Evolutionary conservation across 331 rosid species (phyloP), one percentile per base, ranked within the genome.

Genomic region (Spiraea crenata): DNA sequence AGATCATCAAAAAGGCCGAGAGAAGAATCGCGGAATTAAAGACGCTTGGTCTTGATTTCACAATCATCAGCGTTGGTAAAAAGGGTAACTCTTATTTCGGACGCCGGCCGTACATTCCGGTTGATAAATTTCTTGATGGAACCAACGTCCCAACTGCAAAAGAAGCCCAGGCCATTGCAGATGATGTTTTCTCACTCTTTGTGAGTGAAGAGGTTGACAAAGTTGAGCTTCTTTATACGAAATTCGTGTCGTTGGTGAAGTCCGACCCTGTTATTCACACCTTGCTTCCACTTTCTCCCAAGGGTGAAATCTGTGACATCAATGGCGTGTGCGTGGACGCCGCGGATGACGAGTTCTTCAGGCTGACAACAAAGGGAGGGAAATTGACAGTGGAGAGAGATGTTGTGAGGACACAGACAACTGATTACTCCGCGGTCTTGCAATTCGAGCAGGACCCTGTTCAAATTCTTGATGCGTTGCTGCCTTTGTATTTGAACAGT

Each of bases 81-180:
- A 92, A 92, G 82, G 98, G 98, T 25, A 92, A 92, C 78, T 0
- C 89, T 4, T 89, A 89, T 74, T 92, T 92, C 78, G 20, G n/a
- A 5, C 86, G 96, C 52, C 71, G 98, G 69, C 98, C 98, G 52
- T 83, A 86, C 49, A 92, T 92, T 45, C 96, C 96, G 0, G 95
- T 92, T 7, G 96, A 89, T 71, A 79, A 76, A 76, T 89, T 80
- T 25, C 81, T 92, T 1, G 98, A 89, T 58, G 87, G 90, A 5
- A 87, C 88, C 0, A 1, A 63, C 0, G 88, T 83, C 9, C 96
- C 98, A 1, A 92, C 98, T 2, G 95, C 95, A 3, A 92, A 92
- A 74, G 98, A 92, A 71, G 96, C 98, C 34, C 98, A 92, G 47
- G 84, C 98, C 47, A 92, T 92, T 7, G 98, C 98, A 0, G 98